Evolutionary conservation across 1,284 basidiomycete genomes (phyloP).

Genomic region (Melampsora larici-populina): DNA sequence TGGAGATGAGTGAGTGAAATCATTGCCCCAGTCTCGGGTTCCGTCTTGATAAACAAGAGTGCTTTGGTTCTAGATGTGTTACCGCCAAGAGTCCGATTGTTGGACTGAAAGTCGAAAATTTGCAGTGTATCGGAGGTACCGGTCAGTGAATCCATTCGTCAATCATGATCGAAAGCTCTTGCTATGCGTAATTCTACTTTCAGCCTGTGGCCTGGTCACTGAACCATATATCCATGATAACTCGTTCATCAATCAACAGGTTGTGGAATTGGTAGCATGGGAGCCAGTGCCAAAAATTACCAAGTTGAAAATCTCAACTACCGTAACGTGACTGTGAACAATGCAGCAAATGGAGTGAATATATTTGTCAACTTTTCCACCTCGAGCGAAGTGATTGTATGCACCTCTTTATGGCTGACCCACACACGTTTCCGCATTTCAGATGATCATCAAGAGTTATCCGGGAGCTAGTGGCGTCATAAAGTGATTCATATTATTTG

Average conservation of each 20-base stretch:
- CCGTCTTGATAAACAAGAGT: not conserved
- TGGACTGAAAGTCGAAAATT: constrained; percentile 18
- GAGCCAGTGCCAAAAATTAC: constrained; percentile 2
- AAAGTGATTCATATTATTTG: not conserved
- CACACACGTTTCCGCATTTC: too few species aligned
- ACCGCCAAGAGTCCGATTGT: constrained; percentile 25
- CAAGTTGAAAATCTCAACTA: constrained; percentile 12
- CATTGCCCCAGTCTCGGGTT: not conserved
- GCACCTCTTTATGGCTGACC: not conserved
- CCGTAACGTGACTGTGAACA: constrained; percentile 16
- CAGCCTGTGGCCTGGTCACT: not conserved
- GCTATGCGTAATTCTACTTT: not conserved
- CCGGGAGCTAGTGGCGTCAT: constrained; percentile 16
- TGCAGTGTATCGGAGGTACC: constrained; percentile 6
- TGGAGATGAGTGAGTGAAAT: constrained; percentile 23
- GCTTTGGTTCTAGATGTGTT: constrained; percentile 9
- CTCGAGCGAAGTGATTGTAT: not conserved
- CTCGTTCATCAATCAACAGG: not conserved
- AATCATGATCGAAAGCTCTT: not conserved
- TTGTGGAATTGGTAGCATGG: constrained; percentile 32
- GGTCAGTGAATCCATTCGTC: not conserved
- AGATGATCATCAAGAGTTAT: constrained; percentile 27
- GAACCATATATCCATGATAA: not conserved
- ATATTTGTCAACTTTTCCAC: not conserved
- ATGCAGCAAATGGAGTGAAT: constrained; percentile 36